phyloP scores from a whole-genome alignment of 352 stramenopile genomes.

The Phytophthora pistaciae region DNA sequence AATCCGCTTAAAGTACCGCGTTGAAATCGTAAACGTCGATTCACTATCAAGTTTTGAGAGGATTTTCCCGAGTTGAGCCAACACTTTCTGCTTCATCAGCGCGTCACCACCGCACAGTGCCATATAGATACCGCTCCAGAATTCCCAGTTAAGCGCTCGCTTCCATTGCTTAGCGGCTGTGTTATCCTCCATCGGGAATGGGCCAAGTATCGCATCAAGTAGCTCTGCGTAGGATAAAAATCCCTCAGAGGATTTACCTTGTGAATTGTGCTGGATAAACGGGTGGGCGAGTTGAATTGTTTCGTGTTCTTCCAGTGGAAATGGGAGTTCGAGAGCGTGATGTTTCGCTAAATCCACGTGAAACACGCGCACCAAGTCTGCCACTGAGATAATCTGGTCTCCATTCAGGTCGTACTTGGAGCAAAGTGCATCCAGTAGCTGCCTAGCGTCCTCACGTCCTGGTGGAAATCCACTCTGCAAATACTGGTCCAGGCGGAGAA shows the following conservation, averaged over 20 bases:
- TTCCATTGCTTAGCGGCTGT: constrained; percentile 1
- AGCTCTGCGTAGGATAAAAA: constrained; percentile 52
- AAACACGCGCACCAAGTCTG: constrained; percentile 47
- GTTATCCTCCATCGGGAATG: not conserved
- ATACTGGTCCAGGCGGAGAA: constrained; percentile 49
- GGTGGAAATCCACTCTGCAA: constrained; percentile 50
- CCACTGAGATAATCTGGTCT: constrained; percentile 44
- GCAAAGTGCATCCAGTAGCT: constrained; percentile 49
- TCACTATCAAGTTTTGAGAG: constrained; percentile 57
- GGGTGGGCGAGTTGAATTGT: constrained; percentile 35
- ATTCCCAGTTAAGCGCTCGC: constrained; percentile 34
- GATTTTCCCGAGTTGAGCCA: constrained; percentile 61
- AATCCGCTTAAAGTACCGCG: constrained; percentile 52
- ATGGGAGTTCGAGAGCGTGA: constrained; percentile 38
- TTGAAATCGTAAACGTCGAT: constrained; percentile 40
- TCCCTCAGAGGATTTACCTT: not conserved
- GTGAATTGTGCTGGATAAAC: constrained; percentile 19
- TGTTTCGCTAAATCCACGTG: constrained; percentile 47
- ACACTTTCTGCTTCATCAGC: constrained; percentile 38
- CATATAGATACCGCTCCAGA: constrained; percentile 52
- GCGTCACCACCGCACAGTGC: constrained; percentile 41
- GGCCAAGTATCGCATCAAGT: constrained; percentile 46
- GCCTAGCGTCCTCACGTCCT: constrained; percentile 11
- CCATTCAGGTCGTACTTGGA: constrained; percentile 58
- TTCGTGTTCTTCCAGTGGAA: constrained; percentile 50